These are phyloP conservation scores for Pseudofabraea citricarpa DNA, from an alignment of 2,329 filamentous ascomycete genomes.

Conservation along the genomic window DNA sequence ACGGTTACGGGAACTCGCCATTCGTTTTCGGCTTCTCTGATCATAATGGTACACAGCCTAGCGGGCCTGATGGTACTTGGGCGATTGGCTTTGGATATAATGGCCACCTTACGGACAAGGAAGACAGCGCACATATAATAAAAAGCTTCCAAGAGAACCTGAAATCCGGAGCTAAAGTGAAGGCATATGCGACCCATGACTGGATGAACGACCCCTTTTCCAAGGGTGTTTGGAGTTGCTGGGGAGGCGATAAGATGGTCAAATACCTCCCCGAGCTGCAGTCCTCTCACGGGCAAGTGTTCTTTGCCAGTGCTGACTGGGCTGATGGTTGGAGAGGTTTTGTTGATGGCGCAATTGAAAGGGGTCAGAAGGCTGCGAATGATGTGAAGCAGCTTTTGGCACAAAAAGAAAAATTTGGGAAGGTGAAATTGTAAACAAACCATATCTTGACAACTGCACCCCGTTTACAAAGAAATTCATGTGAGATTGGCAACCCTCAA, in stretches of 20 bases:
- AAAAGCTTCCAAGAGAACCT: not conserved
- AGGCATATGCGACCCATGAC: constrained; percentile 38
- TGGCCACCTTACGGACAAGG: constrained; percentile 25
- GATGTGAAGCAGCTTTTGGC: not conserved
- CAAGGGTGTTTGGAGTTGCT: constrained; percentile 40
- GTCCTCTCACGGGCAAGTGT: constrained; percentile 35
- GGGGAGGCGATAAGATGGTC: constrained; percentile 31
- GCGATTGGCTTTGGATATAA: constrained; percentile 25
- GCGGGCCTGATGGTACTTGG: constrained; percentile 35
- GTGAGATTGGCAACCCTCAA: too few relatives aligned
- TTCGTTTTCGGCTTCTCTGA: too few relatives aligned
- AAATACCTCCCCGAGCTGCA: constrained; percentile 36
- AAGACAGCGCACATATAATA: constrained; percentile 5
- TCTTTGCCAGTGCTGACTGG: constrained; percentile 45
- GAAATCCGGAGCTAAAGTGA: not conserved
- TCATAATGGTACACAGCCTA: constrained; percentile 36
- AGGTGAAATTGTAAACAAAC: too few relatives aligned
- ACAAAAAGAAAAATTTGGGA: too few relatives aligned
- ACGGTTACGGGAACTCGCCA: too few relatives aligned
- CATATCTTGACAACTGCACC: too few relatives aligned
- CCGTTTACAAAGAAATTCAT: too few relatives aligned
- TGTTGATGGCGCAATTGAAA: constrained; percentile 45
- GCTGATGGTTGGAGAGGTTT: constrained; percentile 44
- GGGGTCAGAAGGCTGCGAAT: constrained; percentile 33
- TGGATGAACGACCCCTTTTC: constrained; percentile 43